Percentiles rank a stretch among this genome's conserved stretches.
These are phyloP conservation scores for Alternaria arborescens DNA, from an alignment of 2,329 filamentous ascomycete species.

Conservation along the genomic window DNA sequence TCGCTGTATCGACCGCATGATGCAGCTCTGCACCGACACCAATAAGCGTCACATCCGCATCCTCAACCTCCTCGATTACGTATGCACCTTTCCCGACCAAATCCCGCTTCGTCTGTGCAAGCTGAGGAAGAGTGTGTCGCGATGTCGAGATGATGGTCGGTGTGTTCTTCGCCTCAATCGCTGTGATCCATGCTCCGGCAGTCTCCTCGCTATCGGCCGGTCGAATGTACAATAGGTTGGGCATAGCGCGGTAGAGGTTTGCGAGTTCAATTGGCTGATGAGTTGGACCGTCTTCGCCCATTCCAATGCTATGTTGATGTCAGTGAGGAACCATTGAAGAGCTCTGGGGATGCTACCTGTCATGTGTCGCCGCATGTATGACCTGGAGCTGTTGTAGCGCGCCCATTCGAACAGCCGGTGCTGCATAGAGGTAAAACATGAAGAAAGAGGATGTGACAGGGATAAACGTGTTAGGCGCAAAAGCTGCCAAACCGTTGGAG, in stretches of 20 bases:
- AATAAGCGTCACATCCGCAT: constrained; percentile 57
- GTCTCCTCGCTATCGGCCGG: constrained; percentile 67
- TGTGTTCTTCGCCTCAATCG: constrained; percentile 52
- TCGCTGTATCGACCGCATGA: constrained; percentile 56
- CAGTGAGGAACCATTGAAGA: not conserved
- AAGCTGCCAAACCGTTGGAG: constrained; percentile 66
- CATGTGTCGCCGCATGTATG: constrained; percentile 69
- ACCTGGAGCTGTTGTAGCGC: constrained; percentile 64
- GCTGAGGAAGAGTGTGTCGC: constrained; percentile 56
- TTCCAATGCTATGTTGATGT: constrained; percentile 52
- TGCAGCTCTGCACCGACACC: constrained; percentile 57
- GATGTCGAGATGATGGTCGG: constrained; percentile 60
- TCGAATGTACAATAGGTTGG: constrained; percentile 67
- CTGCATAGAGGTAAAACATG: constrained; percentile 70
- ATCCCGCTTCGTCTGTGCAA: constrained; percentile 46
- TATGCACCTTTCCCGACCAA: constrained; percentile 58
- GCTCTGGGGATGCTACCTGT: constrained; percentile 38
- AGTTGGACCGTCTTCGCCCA: constrained; percentile 67
- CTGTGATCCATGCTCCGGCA: constrained; percentile 62
- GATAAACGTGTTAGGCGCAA: constrained; percentile 56
- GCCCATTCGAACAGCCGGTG: constrained; percentile 68
- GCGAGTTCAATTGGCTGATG: constrained; percentile 69
- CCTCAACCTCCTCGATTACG: constrained; percentile 52
- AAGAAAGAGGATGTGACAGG: constrained; percentile 67
- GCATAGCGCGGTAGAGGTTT: constrained; percentile 68